Evolutionary conservation across 148 eudicot species (phyloP).

Genomic region (Silene latifolia): DNA sequence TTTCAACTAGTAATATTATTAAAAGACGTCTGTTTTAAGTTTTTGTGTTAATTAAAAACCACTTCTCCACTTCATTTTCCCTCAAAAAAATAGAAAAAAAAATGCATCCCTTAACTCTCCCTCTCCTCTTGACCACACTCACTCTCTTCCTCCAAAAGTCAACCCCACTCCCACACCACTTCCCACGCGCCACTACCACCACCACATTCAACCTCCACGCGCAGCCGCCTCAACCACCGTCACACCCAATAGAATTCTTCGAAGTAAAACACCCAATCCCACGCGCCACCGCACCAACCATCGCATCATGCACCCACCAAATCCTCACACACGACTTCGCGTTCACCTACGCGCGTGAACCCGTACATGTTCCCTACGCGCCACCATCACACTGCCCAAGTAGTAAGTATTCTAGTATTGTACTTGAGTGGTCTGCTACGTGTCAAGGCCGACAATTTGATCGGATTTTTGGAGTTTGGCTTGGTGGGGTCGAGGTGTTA

Average conservation of each 20-base stretch:
- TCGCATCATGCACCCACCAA: constrained; percentile 56
- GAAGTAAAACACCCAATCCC: constrained; percentile 68
- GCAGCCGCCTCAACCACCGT: constrained; percentile 30
- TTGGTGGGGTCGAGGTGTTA: constrained; percentile 79
- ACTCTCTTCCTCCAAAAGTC: constrained; percentile 26
- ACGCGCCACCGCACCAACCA: constrained; percentile 25
- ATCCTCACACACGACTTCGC: constrained; percentile 70
- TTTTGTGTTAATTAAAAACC: too few relatives aligned
- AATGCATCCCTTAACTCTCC: constrained; percentile 9
- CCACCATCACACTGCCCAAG: constrained; percentile 54
- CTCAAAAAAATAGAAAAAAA: neutral
- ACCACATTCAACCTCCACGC: constrained; percentile 9
- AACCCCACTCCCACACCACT: constrained; percentile 19
- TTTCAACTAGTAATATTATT: too few relatives aligned
- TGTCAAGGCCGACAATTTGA: constrained; percentile 74
- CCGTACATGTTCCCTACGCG: constrained; percentile 47
- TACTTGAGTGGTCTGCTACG: constrained; percentile 72
- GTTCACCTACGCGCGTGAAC: constrained; percentile 57
- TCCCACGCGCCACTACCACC: constrained; percentile 30
- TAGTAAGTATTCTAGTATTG: constrained; percentile 34
- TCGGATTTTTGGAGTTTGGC: constrained; percentile 86
- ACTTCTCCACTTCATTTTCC: too few relatives aligned
- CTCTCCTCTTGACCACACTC: constrained; percentile 30
- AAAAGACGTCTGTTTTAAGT: too few relatives aligned
- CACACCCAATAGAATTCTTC: constrained; percentile 49